Conservation (phyloP, 345 rosid genomes). For the Lepidium africanum region DNA sequence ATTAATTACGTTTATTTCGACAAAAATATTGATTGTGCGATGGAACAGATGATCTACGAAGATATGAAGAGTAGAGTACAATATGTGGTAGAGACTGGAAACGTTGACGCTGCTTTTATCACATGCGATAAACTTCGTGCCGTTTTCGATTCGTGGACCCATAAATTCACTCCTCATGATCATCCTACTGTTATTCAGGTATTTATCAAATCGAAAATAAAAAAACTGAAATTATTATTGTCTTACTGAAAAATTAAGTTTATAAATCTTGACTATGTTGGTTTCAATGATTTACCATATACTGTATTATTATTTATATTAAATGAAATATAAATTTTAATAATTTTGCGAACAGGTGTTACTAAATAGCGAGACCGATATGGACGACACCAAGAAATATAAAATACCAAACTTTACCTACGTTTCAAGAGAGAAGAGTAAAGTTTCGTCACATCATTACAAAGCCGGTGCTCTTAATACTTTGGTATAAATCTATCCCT, state of each 20-base stretch:
- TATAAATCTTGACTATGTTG: too few relatives aligned
- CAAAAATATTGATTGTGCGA: not conserved
- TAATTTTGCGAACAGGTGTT: slow-evolving; percentile 32
- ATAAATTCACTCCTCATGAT: slow-evolving; percentile 38
- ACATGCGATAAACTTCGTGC: slow-evolving; percentile 12
- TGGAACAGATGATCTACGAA: slow-evolving; percentile 46
- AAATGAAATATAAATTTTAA: not conserved
- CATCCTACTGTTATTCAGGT: slow-evolving; percentile 74
- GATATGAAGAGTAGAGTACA: slow-evolving; percentile 48
- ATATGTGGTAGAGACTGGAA: slow-evolving; percentile 38
- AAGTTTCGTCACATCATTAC: slow-evolving; percentile 44
- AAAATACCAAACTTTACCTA: slow-evolving; percentile 57
- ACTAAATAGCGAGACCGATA: slow-evolving; percentile 34
- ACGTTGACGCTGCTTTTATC: slow-evolving; percentile 25
- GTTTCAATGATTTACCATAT: too few relatives aligned
- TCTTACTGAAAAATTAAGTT: too few relatives aligned
- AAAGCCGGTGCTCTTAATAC: slow-evolving; percentile 87
- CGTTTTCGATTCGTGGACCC: slow-evolving; percentile 39
- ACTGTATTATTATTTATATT: not conserved
- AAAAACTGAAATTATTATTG: too few relatives aligned
- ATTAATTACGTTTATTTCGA: too few relatives aligned
- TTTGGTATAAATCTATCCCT: slow-evolving; percentile 24
- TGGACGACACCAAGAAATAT: slow-evolving; percentile 26
- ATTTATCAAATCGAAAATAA: too few relatives aligned
- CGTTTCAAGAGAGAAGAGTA: slow-evolving; percentile 57